A percentile compares a stretch with the other conserved stretches of the same genome.
These are phyloP conservation scores for Fusarium sublunatum DNA, from an alignment of 2,329 filamentous ascomycete species.

Conservation along the genomic window DNA sequence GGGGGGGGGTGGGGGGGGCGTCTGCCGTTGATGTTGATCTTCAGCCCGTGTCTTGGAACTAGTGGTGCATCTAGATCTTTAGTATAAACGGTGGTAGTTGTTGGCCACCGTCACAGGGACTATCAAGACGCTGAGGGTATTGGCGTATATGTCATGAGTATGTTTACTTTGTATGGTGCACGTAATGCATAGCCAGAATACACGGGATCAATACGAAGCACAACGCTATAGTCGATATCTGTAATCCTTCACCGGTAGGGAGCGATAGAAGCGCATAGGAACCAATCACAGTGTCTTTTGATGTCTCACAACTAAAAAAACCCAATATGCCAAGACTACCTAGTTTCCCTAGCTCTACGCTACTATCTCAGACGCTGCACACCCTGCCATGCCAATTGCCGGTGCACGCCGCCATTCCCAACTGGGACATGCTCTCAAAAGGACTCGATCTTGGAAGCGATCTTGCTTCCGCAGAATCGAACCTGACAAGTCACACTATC, in stretches of 20 bases:
- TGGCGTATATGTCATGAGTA: not conserved
- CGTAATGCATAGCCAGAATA: no score
- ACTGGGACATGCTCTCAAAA: conserved; percentile 11
- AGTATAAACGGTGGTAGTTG: conserved; percentile 4
- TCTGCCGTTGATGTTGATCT: conserved; percentile 13
- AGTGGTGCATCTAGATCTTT: conserved; percentile 13
- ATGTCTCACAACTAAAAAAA: conserved; percentile 17
- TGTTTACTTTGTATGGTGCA: no score
- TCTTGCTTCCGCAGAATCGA: conserved; percentile 23
- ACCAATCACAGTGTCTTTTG: conserved; percentile 3
- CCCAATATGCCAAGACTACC: not conserved
- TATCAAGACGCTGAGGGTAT: not conserved
- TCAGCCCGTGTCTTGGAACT: conserved; percentile 12
- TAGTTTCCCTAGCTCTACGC: not conserved
- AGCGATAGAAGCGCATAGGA: conserved; percentile 8
- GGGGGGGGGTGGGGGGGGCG: no score
- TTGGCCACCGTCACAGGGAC: not conserved
- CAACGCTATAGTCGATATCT: not conserved
- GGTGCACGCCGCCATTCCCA: conserved; percentile 30
- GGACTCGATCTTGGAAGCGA: conserved; percentile 23
- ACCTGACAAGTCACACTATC: conserved; percentile 9
- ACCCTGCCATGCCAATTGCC: conserved; percentile 23
- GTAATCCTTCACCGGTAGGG: not conserved
- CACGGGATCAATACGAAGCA: not conserved
- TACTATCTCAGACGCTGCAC: not conserved